Base-by-base conservation (phyloP, 495 filamentous ascomycete species). In the Neurospora sp. region DNA sequence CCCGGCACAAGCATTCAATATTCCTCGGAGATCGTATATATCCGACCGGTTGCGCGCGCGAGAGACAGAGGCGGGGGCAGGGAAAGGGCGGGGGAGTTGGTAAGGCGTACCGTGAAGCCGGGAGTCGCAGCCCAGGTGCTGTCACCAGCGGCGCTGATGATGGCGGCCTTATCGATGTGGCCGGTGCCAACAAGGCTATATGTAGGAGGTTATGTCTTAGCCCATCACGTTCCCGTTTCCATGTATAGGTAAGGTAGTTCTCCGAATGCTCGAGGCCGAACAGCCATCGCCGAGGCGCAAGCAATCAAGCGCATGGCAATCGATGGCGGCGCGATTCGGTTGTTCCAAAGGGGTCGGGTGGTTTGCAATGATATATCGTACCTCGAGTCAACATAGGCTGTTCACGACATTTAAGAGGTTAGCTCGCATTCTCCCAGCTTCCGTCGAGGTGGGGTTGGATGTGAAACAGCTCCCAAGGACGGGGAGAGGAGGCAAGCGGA, bases 81-180 rank as follows among this genome's bases (percentile, higher is more conserved):
- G n/a, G n/a, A n/a, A n/a, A n/a, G n/a, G n/a, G n/a, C n/a, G n/a
- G n/a, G n/a, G n/a, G n/a, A n/a, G n/a, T n/a, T 35, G 20, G 23
- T 27, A 62, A 9, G 54, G 80, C 90, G 80, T 90, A 97, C 94
- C 76, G 81, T 82, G 85, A 96, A 96, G 74, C 85, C 88, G 23
- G 87, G 20, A 27, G 90, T 88, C n/a, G 85, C 79, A 73, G 95
- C 95, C 93, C 95, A 97, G 76, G 91, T 86, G 80, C 90, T 93
- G 80, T 93, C 92, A 79, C 94, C 93, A 75, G 91, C 90, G 74
- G 83, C 84, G 83, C 90, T 93, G 85, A 95, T 90, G 82, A 98
- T 96, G 79, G 92, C 93, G 78, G 90, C 96, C 84, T 92, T 91
- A 86, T 96, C 92, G 83, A 97, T 84, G 82, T 96, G 91, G 78